Evolutionary conservation across 192 early-diverging fungal species (phyloP).

Genomic region (Gamsiella multidivaricata): DNA sequence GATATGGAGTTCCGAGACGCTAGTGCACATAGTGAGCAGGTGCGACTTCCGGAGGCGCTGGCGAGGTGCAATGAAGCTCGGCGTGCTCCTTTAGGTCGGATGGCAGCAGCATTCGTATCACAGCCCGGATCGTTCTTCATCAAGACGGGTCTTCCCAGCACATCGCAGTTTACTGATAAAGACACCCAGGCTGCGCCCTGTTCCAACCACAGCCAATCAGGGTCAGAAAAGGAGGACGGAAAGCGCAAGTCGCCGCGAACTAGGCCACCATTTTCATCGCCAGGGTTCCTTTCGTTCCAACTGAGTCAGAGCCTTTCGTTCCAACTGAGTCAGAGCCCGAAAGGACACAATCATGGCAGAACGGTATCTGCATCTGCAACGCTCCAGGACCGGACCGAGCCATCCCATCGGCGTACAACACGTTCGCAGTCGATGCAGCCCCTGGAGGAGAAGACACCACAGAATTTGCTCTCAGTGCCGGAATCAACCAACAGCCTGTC

Average conservation of each 20-base stretch:
- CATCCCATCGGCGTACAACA: background rate
- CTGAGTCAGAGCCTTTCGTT: background rate
- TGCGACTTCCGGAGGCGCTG: background rate
- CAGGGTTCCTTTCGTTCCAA: background rate
- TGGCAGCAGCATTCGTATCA: constrained; percentile 40
- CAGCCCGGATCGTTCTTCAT: constrained; percentile 46
- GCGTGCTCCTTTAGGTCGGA: constrained; percentile 29
- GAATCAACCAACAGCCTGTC: constrained; percentile 15
- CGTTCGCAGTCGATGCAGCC: constrained; percentile 24
- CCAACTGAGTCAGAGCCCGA: background rate
- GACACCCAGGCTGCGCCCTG: background rate
- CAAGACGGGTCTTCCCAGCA: background rate
- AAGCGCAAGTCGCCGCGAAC: background rate
- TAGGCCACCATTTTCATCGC: constrained; percentile 4
- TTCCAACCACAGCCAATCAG: background rate
- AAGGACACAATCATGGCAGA: constrained; percentile 13
- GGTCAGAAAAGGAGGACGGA: background rate
- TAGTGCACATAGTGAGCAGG: background rate
- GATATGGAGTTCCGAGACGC: background rate
- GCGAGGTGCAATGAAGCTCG: background rate
- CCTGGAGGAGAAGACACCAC: constrained; percentile 2
- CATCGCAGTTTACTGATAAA: background rate
- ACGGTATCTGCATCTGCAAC: constrained; percentile 36
- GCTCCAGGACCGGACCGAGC: background rate
- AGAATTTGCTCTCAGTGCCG: constrained; percentile 1